Percentiles rank a stretch among this genome's conserved stretches.
phyloP scores from a whole-genome alignment of 495 filamentous ascomycete genomes.

The Annulohypoxylon nitens region DNA sequence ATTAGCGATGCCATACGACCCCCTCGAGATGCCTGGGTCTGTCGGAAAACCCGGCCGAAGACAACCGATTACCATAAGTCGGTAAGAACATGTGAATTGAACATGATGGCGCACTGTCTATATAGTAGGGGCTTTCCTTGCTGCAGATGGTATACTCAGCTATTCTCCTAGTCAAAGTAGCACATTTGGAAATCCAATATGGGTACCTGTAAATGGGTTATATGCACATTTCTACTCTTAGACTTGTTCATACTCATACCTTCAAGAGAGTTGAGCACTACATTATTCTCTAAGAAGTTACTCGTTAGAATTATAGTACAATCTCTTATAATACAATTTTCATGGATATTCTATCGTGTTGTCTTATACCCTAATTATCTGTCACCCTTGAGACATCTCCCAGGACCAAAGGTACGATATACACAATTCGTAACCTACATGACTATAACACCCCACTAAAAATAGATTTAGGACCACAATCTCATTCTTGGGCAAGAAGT shows the following conservation, averaged over 20 bases:
- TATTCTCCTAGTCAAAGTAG: background rate
- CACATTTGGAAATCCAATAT: conserved; percentile 15
- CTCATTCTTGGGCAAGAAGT: conserved; percentile 44
- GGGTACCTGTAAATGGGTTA: conserved; percentile 11
- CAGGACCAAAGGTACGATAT: conserved; percentile 47
- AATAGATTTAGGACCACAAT: conserved; percentile 31
- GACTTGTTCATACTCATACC: conserved; percentile 6
- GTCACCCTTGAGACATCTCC: conserved; percentile 51
- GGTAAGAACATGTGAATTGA: background rate
- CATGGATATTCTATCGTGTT: conserved; percentile 29
- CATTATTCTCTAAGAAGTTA: conserved; percentile 5
- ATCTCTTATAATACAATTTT: conserved; percentile 33
- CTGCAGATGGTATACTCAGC: background rate
- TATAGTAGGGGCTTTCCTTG: background rate
- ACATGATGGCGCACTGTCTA: background rate
- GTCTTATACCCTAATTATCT: conserved; percentile 47
- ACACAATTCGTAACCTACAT: background rate
- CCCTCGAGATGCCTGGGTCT: background rate
- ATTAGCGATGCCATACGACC: background rate
- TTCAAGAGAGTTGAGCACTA: conserved; percentile 18
- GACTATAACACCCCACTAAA: background rate
- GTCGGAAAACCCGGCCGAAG: background rate
- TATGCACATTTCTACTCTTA: background rate
- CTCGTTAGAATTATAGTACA: conserved; percentile 28
- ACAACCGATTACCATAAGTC: background rate